Percentiles rank a stretch among this genome's conserved stretches.
These are phyloP conservation scores for Colletotrichum lindemuthianum DNA, from an alignment of 2,329 filamentous ascomycete species.

Conservation along the genomic window DNA sequence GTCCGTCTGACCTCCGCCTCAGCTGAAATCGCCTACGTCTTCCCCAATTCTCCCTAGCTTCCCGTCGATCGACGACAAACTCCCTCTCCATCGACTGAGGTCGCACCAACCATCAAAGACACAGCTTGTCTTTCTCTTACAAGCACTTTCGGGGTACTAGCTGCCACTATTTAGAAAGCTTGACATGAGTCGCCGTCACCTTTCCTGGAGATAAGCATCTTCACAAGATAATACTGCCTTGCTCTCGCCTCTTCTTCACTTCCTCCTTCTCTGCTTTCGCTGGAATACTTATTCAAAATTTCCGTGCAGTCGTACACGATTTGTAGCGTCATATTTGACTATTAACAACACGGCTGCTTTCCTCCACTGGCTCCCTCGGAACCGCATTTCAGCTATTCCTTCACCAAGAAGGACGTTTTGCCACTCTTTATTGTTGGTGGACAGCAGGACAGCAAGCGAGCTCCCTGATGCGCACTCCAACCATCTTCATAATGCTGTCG, in stretches of 20 bases:
- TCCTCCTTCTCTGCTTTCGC: background rate
- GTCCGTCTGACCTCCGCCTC: background rate
- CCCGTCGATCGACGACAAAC: conserved; percentile 4
- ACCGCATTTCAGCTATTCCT: too few species aligned
- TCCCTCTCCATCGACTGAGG: background rate
- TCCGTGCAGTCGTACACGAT: too few species aligned
- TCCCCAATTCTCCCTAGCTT: conserved; percentile 2
- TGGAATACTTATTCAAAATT: too few species aligned
- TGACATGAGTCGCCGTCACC: conserved; percentile 10
- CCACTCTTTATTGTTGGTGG: too few species aligned
- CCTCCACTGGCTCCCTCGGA: too few species aligned
- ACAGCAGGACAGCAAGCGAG: too few species aligned
- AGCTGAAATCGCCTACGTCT: background rate
- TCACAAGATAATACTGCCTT: background rate
- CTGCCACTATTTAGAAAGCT: conserved; percentile 7
- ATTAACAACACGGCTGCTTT: too few species aligned
- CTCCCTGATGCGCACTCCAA: too few species aligned
- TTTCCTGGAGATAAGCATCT: conserved; percentile 10
- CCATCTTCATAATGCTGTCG: conserved; percentile 19
- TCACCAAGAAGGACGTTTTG: too few species aligned
- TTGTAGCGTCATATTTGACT: too few species aligned
- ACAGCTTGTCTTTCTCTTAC: background rate
- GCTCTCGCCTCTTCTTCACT: background rate
- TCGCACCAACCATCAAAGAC: conserved; percentile 5
- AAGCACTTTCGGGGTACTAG: too few species aligned